Percentiles rank a stretch among this genome's conserved stretches.
These are phyloP conservation scores for Calonectria multiphialidica DNA, from an alignment of 2,329 filamentous ascomycete genomes.

Conservation along the genomic window DNA sequence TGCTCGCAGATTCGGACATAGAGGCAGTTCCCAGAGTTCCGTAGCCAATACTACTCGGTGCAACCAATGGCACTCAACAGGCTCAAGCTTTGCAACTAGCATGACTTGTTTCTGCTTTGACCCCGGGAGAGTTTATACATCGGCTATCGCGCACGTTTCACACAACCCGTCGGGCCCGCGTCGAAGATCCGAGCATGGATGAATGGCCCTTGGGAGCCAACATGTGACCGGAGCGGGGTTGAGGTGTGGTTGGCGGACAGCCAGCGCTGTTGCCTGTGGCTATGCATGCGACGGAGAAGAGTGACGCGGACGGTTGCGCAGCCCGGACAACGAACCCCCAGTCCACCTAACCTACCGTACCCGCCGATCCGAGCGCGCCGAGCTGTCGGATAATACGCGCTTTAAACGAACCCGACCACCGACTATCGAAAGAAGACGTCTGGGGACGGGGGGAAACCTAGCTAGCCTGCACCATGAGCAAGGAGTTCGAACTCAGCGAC, in stretches of 20 bases:
- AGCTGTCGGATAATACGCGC: background rate
- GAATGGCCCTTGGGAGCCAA: background rate
- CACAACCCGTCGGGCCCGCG: background rate
- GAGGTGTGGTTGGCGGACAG: background rate
- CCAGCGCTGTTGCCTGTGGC: background rate
- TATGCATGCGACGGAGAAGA: background rate
- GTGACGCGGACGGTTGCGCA: slow-evolving; percentile 9
- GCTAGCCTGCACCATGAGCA: slow-evolving; percentile 18
- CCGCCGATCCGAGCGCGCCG: background rate
- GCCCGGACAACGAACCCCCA: background rate
- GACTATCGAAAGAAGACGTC: background rate
- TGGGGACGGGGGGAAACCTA: background rate
- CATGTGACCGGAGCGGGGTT: slow-evolving; percentile 24
- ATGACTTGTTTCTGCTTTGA: background rate
- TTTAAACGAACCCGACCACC: background rate
- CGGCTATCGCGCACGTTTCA: background rate
- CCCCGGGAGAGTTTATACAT: background rate
- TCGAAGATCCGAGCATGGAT: background rate
- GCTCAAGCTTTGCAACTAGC: background rate
- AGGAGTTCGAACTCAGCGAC: slow-evolving; percentile 33
- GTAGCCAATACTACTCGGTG: background rate
- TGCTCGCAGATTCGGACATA: background rate
- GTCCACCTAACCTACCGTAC: background rate
- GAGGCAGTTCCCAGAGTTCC: background rate
- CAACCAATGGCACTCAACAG: background rate